phyloP scores from a whole-genome alignment of 208 protist species.

The Crithidia acanthocephali region DNA sequence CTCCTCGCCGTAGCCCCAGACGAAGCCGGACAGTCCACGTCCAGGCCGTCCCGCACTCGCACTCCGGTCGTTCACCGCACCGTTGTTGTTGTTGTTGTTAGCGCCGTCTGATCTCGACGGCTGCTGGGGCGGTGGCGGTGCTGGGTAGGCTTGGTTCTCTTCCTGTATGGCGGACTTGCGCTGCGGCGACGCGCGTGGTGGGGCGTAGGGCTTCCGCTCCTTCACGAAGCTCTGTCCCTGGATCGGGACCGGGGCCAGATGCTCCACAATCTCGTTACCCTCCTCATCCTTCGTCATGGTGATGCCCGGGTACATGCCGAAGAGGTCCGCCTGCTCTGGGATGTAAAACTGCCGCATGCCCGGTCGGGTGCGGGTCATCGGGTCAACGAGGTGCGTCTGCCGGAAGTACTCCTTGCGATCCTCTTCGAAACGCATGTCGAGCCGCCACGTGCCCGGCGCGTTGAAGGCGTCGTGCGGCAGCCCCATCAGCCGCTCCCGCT shows the following conservation, averaged over 20 bases:
- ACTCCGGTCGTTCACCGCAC: neutral
- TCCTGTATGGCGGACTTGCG: neutral
- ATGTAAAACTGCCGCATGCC: constrained; percentile 51
- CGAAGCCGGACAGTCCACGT: constrained; percentile 23
- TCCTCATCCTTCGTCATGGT: constrained; percentile 33
- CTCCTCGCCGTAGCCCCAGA: constrained; percentile 33
- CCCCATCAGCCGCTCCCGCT: constrained; percentile 29
- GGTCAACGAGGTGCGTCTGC: constrained; percentile 65
- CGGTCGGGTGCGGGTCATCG: constrained; percentile 42
- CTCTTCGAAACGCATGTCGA: constrained; percentile 64
- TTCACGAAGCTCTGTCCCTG: constrained; percentile 21
- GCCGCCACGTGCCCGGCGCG: constrained; percentile 29
- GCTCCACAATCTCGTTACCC: constrained; percentile 21
- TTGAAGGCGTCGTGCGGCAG: constrained; percentile 24
- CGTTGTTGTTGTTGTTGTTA: neutral
- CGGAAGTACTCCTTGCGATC: constrained; percentile 64
- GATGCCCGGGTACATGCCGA: constrained; percentile 49
- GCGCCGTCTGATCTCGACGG: neutral
- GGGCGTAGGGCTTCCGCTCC: constrained; percentile 8
- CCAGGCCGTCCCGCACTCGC: constrained; percentile 6
- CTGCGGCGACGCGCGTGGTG: constrained; percentile 5
- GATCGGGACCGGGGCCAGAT: constrained; percentile 24
- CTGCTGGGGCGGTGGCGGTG: neutral
- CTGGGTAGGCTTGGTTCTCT: neutral
- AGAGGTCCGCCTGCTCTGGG: constrained; percentile 44